Evolutionary conservation across 192 early-diverging fungal genomes (phyloP), one percentile per base, ranked within the genome.

Genomic region (Coemansia reversa): DNA sequence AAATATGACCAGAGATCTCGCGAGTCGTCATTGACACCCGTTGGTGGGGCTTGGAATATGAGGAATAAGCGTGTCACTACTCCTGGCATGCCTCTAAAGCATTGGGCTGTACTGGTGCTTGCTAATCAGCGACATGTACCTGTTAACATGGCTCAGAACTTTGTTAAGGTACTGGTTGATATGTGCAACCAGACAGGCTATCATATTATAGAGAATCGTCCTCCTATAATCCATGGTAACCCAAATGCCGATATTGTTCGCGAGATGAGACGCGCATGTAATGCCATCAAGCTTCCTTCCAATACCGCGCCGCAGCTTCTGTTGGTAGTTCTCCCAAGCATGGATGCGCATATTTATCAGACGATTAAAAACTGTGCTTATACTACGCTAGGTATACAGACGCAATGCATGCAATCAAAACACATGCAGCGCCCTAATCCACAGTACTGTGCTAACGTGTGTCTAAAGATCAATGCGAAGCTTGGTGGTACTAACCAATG

Each of bases 381-480:
- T 68, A 95, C 93, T 0, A 89, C 92, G 20, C 85, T 96, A 63
- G 94, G 94, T 24, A 73, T 96, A 30, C 86, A 91, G 0, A 93
- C 93, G 29, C 95, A 97, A 78, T 97, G 95, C 75, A 86, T 97
- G 61, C 93, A 92, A 62, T 81, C 86, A 14, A 92, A 86, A 70
- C 87, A 95, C 60, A 83, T 92, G 67, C 83, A 84, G 68, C 68
- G 80, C 24, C 82, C 90, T n/a, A 94, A 90, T 70, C 70, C 87
- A 42, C 94, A 96, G 79, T 98, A 98, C 84, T 95, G 92, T 63
- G 95, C 95, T 18, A 98, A 98, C 61, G 89, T 98, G 20, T 93
- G 89, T 60, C 78, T 98, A 22, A 98, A 98, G 83, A 86, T 96
- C 58, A 98, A 98, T 75, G 86, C 90, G 28, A 96, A 98, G 82